Conservation (phyloP, 169 alveolate species). For the Cytauxzoon felis region DNA sequence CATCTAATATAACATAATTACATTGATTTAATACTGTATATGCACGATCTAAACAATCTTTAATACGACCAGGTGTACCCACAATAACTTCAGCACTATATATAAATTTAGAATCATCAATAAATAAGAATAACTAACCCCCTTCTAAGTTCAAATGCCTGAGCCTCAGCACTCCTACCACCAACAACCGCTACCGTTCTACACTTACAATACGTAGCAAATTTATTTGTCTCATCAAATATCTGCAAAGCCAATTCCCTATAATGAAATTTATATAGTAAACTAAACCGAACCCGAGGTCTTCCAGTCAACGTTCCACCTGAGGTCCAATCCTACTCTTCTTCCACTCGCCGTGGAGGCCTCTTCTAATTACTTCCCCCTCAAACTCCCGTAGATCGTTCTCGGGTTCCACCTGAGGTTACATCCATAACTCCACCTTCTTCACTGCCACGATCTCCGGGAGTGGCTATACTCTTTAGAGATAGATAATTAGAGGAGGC, state of each 20-base stretch:
- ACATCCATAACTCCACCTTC: no score
- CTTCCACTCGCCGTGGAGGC: no score
- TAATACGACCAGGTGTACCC: conserved; percentile 98
- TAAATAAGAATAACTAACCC: conserved; percentile 68
- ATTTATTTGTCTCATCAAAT: conserved; percentile 86
- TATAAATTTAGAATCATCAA: not conserved
- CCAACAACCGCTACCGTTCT: conserved; percentile 93
- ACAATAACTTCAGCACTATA: conserved; percentile 87
- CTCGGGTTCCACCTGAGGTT: no score
- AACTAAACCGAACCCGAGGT: not conserved
- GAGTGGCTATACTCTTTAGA: no score
- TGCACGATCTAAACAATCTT: conserved; percentile 89
- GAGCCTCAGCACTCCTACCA: conserved; percentile 90
- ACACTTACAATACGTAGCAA: conserved; percentile 76
- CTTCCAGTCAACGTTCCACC: conserved; percentile 4
- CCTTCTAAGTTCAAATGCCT: conserved; percentile 86
- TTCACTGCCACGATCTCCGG: no score
- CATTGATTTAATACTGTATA: conserved; percentile 89
- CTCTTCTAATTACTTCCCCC: no score
- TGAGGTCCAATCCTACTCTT: no score
- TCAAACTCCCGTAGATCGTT: no score
- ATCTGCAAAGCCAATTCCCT: conserved; percentile 93
- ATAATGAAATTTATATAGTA: not conserved
- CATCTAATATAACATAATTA: conserved; percentile 92
- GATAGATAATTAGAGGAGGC: no score